Base-by-base conservation (phyloP, 306 rosid genomes). In the Adenanthera pavonina region DNA sequence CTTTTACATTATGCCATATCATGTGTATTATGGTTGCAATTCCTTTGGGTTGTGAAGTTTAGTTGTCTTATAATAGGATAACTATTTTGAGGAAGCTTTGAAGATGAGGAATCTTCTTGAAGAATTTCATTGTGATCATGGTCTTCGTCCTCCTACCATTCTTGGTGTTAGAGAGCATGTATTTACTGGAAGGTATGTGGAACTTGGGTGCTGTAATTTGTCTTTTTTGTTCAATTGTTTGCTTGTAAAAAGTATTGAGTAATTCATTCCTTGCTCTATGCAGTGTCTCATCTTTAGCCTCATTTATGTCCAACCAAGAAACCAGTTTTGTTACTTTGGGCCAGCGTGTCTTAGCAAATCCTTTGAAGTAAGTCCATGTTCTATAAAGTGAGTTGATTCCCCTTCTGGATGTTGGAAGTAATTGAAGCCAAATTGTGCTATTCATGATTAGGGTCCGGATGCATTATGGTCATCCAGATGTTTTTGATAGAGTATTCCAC, bases 381-480 rank as follows among this genome's bases (percentile, higher is more conserved):
- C 48, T 48, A 47, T 74, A 48, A 64, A 71, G 19, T 66, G 33
- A 44, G 80, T 77, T 72, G 41, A 52, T 81, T 75, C 46, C 70
- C 61, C 65, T 49, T 82, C 46, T 82, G 36, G 44, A 57, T 70
- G 77, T 70, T 46, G 54, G 25, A 52, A 35, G 76, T 77, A 80
- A 35, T 34, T 30, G 73, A 49, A 72, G 64, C 56, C 76, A 19
- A 40, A 52, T 51, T 30, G 17, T 69, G 56, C 46, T 38, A 43
- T 60, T 78, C 59, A 77, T 83, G 30, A 83, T 81, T 85, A 95
- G 99, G 89, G 95, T 91, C 52, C 97, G 97, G 16, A 87, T 95
- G 97, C 99, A 95, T 88, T 95, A 95, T 85, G 99, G 99, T 36
- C 99, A 95, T 89, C 95, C 99, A 48, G 99, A 95, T 88, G 97